Percentiles rank a stretch among this genome's conserved stretches.
Evolutionary conservation across 2,329 filamentous ascomycete genomes (phyloP).

Genomic region (Aspergillus chevalieri): DNA sequence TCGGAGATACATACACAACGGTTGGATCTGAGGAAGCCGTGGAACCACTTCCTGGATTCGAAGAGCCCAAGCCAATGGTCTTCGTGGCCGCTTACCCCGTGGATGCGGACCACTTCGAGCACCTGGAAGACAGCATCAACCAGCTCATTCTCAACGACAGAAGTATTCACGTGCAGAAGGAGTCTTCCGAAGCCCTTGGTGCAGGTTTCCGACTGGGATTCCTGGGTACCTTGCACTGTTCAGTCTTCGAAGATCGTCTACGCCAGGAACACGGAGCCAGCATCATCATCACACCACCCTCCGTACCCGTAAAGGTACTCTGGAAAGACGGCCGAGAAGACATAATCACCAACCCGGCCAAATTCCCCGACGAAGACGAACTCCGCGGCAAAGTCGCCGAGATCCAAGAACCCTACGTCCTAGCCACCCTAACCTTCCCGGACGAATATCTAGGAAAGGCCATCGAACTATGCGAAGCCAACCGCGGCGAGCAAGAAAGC

Average conservation of each 20-base stretch:
- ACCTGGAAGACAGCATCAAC: conserved; percentile 87
- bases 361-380: conserved; percentile 72
- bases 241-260: conserved; percentile 94
- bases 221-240: conserved; percentile 93
- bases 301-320: conserved; percentile 81
- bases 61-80: conserved; percentile 97
- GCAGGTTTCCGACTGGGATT: conserved; percentile 93
- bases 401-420: conserved; percentile 68
- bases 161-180: conserved; percentile 88
- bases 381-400: conserved; percentile 52
- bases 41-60: conserved; percentile 80
- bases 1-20: conserved; percentile 89
- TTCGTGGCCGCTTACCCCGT: conserved; percentile 96
- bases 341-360: conserved; percentile 76
- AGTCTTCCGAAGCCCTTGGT: conserved; percentile 86
- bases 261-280: conserved; percentile 89
- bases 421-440: conserved; percentile 79
- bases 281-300: conserved; percentile 95
- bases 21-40: conserved; percentile 70
- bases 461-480: conserved; percentile 88
- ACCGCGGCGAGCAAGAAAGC: conserved; percentile 79
- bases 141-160: conserved; percentile 92
- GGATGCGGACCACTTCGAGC: conserved; percentile 78
- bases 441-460: conserved; percentile 91
- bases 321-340: conserved; percentile 71